Evolutionary conservation across 768 basidiomycete genomes (phyloP).

Genomic region (Leucocoprinus birnbaumii): DNA sequence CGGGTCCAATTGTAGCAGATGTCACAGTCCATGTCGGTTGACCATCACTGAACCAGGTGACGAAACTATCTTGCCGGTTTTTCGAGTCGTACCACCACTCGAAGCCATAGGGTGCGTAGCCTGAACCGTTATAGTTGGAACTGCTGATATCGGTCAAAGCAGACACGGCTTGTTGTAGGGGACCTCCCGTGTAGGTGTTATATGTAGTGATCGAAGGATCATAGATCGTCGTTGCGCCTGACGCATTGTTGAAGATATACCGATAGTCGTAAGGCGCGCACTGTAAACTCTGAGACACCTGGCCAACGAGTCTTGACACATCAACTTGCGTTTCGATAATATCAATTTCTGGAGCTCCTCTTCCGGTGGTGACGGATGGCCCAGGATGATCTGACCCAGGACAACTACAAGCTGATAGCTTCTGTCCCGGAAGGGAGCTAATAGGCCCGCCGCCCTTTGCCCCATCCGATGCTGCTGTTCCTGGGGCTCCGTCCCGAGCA

Average conservation of each 20-base stretch:
- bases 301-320: conserved; percentile 40
- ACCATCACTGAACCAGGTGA: conserved; percentile 78
- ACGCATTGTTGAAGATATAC: conserved; percentile 53
- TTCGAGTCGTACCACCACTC: conserved; percentile 78
- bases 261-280: conserved; percentile 71
- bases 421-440: conserved; percentile 83
- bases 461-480: conserved; percentile 50
- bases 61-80: conserved; percentile 60
- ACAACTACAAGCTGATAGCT: conserved; percentile 84
- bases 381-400: conserved; percentile 86
- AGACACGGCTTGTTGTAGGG: conserved; percentile 72
- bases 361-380: conserved; percentile 58
- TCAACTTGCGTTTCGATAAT: conserved; percentile 81
- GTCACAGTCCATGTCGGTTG: conserved; percentile 67
- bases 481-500: conserved; percentile 49
- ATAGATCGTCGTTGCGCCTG: conserved; percentile 49
- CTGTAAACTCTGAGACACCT: conserved; percentile 79
- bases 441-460: conserved; percentile 44
- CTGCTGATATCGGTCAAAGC: conserved; percentile 51
- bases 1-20: conserved; percentile 59
- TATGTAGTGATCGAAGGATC: conserved; percentile 44
- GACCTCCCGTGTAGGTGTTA: conserved; percentile 67
- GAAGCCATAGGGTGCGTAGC: conserved; percentile 62
- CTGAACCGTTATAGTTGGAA: conserved; percentile 46
- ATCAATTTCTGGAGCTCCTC: conserved; percentile 89